These are phyloP conservation scores for Fusarium nygamai DNA, from an alignment of 2,329 filamentous ascomycete species.

Conservation along the genomic window DNA sequence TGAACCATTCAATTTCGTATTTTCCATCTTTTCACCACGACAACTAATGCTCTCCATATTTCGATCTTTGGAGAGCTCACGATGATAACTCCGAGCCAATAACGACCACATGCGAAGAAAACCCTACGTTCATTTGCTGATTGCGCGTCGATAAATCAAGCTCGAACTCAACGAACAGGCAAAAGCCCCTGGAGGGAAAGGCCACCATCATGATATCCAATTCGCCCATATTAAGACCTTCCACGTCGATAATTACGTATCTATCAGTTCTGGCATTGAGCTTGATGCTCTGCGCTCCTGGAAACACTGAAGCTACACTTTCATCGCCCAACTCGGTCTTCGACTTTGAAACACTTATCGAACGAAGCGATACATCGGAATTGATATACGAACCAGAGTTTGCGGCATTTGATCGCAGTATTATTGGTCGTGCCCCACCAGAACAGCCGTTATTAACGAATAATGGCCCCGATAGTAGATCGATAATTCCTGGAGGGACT, in stretches of 20 bases:
- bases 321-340: slow-evolving; percentile 17
- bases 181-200: slow-evolving; percentile 55
- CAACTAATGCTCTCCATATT: neutral
- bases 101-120: slow-evolving; percentile 28
- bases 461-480: slow-evolving; percentile 69
- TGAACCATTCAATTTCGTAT: slow-evolving; percentile 20
- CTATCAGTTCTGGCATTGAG: slow-evolving; percentile 65
- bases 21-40: neutral
- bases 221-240: slow-evolving; percentile 77
- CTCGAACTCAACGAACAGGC: slow-evolving; percentile 21
- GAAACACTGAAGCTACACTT: slow-evolving; percentile 72
- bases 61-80: slow-evolving; percentile 10
- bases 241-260: slow-evolving; percentile 71
- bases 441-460: slow-evolving; percentile 65
- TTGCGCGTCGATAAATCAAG: slow-evolving; percentile 20
- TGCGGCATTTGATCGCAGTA: slow-evolving; percentile 66
- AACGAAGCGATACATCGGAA: slow-evolving; percentile 29
- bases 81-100: slow-evolving; percentile 28
- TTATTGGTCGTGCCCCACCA: slow-evolving; percentile 69
- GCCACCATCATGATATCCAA: slow-evolving; percentile 66
- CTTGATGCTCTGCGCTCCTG: slow-evolving; percentile 66
- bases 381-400: slow-evolving; percentile 70
- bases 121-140: slow-evolving; percentile 8
- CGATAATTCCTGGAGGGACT: slow-evolving; percentile 70
- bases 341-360: slow-evolving; percentile 24